A percentile compares a stretch with the other conserved stretches of the same genome.
Evolutionary conservation across 768 basidiomycete species (phyloP).

Genomic region (Xerocomellus intermedius): DNA sequence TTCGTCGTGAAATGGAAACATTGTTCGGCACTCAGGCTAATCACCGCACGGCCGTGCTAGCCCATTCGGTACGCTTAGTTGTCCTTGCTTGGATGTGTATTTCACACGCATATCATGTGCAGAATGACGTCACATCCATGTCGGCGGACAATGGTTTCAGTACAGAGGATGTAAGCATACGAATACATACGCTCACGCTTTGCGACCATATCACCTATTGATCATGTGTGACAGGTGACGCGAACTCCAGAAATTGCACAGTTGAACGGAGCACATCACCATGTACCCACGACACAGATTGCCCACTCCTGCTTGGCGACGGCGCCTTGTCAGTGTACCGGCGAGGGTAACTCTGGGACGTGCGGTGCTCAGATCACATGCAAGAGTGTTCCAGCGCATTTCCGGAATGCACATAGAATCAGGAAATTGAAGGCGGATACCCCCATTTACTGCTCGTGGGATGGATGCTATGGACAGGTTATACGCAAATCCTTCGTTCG

Average conservation of each 20-base stretch:
- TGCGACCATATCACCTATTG: too few species aligned
- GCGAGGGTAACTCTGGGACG: too few species aligned
- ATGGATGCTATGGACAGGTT: fast-evolving
- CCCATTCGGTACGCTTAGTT: neutral
- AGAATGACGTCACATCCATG: too few species aligned
- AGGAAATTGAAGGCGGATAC: fast-evolving
- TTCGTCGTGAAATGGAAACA: neutral
- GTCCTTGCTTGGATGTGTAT: too few species aligned
- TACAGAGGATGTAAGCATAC: too few species aligned
- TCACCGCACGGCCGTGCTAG: neutral
- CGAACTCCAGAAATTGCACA: too few species aligned
- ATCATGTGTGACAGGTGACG: too few species aligned
- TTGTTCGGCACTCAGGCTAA: neutral
- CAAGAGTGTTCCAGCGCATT: neutral
- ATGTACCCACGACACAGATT: neutral
- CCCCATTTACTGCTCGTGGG: neutral
- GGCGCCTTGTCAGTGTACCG: neutral
- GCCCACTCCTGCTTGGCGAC: neutral
- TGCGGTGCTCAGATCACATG: neutral
- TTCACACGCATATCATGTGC: too few species aligned
- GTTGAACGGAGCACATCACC: too few species aligned
- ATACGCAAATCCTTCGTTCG: neutral
- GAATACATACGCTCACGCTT: too few species aligned
- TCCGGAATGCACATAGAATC: neutral
- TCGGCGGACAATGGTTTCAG: too few species aligned